Evolutionary conservation across 1,284 basidiomycete species (phyloP).

Genomic region (Salmacisia buchloeana): DNA sequence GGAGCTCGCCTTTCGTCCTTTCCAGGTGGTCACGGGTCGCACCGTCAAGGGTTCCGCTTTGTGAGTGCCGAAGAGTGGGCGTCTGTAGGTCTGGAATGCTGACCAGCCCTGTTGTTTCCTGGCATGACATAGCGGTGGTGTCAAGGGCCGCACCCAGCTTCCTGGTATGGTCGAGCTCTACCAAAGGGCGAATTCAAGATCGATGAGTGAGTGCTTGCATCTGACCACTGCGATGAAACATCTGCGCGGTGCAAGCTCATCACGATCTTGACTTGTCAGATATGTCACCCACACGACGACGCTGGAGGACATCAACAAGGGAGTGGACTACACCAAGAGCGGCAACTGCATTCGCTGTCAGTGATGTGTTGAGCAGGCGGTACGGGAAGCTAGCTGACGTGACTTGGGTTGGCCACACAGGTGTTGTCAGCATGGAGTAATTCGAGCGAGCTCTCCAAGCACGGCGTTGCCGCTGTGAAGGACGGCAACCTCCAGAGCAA

Average conservation of each 20-base stretch:
- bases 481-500: too few species aligned
- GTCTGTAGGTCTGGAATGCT: not conserved
- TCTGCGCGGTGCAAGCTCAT: not conserved
- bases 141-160: conserved; percentile 86
- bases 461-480: too few species aligned
- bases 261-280: not conserved
- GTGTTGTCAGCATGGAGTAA: too few species aligned
- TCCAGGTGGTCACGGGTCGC: conserved; percentile 79
- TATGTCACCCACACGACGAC: conserved; percentile 52
- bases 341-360: conserved; percentile 83
- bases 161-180: conserved; percentile 39
- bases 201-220: conserved; percentile 26
- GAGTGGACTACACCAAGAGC: conserved; percentile 89
- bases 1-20: conserved; percentile 90
- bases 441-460: too few species aligned
- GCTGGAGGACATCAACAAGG: conserved; percentile 75
- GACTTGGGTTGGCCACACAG: too few species aligned
- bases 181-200: conserved; percentile 32
- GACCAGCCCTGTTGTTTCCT: not conserved
- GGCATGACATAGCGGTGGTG: conserved; percentile 64
- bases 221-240: conserved; percentile 31
- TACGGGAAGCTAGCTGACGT: too few species aligned
- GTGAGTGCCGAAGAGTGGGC: not conserved
- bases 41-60: conserved; percentile 94
- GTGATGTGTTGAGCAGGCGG: conserved; percentile 8